Evolutionary conservation across 1,139 yeast species (phyloP), one percentile per base, ranked within the genome.

Genomic region (Geotrichum macrosporum): DNA sequence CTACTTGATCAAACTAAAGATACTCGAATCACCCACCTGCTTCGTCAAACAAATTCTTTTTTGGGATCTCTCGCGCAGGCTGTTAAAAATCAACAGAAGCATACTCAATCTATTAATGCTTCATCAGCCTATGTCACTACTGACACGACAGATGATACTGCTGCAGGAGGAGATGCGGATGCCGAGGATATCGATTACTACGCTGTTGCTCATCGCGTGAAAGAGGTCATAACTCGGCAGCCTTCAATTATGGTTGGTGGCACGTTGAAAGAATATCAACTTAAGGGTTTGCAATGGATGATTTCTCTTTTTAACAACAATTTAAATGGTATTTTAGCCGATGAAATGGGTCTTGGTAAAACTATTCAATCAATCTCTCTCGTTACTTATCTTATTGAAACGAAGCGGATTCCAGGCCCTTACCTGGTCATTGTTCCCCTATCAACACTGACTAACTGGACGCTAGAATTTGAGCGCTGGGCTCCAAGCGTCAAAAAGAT

Each of bases 261-360:
- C 54, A 76, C 78, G 1, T 73, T 92, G 62, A 92, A 92, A 66
- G 98, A 92, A 61, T 92, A 92, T 64, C 97, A 89, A 70, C 39
- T 89, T 52, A 87, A 86, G 67, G 97, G 97, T 64, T 73, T 89
- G 51, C 96, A 92, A 65, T 89, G 97, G 98, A 89, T 92, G 97
- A 95, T 89, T 3, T 89, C 97, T 0, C 73, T 92, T 51, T 89
- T 77, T 66, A 92, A 92, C 65, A 92, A 92, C 67, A 92, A 88
- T 64, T 74, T 92, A 61, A 89, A 92, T 64, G 97, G 97, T 71
- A 89, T 89, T 53, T 71, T 89, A 51, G 97, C 97, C 5, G 97
- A 85, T 69, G 92, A 89, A 67, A 85, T 85, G 95, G 95, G 95
- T 55, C 72, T 85, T 43, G 95, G 95, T 65, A 85, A 85, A 59